Evolutionary conservation across 495 filamentous ascomycete species (phyloP).

Genomic region (Cercophora scortea): DNA sequence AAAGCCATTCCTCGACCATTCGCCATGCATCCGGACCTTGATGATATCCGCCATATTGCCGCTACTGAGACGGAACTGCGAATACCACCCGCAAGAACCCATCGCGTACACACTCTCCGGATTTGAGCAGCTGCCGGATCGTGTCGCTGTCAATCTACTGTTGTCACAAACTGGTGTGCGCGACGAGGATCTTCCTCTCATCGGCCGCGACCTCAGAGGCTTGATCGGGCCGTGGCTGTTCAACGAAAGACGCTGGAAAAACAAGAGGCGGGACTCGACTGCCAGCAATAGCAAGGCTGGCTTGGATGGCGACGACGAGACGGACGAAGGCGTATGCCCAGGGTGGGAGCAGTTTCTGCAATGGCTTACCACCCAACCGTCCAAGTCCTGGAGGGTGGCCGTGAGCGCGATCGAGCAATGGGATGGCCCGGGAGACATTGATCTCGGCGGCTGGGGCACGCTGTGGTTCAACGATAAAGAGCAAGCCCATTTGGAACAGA

Average conservation of each 20-base stretch:
- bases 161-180: slow-evolving; percentile 52
- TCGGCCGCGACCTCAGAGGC: slow-evolving; percentile 65
- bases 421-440: slow-evolving; percentile 74
- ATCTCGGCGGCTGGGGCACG: slow-evolving; percentile 62
- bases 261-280: slow-evolving; percentile 8
- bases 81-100: slow-evolving; percentile 64
- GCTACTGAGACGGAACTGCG: slow-evolving; percentile 70
- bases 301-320: slow-evolving; percentile 2
- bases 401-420: slow-evolving; percentile 62
- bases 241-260: slow-evolving; percentile 53
- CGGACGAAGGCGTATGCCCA: slow-evolving; percentile 21
- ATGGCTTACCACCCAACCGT: slow-evolving; percentile 58
- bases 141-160: slow-evolving; percentile 56
- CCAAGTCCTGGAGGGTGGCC: slow-evolving; percentile 49
- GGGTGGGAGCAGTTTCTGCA: slow-evolving; percentile 76
- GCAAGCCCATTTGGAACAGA: slow-evolving; percentile 43
- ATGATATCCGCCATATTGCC: slow-evolving; percentile 73
- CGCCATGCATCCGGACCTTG: slow-evolving; percentile 61
- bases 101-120: slow-evolving; percentile 46
- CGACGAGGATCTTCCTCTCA: slow-evolving; percentile 32
- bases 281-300: background rate
- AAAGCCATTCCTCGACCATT: slow-evolving; percentile 64
- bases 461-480: slow-evolving; percentile 45
- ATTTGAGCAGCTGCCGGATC: slow-evolving; percentile 56
- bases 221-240: slow-evolving; percentile 79